Conservation (phyloP, 306 rosid genomes). For the Casuarina cunninghamiana region DNA sequence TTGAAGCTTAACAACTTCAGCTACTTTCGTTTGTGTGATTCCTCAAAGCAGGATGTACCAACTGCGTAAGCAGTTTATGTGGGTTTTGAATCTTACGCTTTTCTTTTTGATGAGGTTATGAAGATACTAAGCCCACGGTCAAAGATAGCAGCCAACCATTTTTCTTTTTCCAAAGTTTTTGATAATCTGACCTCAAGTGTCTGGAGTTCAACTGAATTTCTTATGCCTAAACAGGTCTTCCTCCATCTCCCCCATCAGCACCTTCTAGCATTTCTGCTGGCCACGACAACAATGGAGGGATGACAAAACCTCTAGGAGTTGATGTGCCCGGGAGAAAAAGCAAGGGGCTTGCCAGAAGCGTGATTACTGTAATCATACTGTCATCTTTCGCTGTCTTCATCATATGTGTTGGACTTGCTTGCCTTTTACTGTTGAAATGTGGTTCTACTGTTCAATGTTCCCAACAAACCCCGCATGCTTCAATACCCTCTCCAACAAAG, state of each 20-base stretch:
- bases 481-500: constrained; percentile 50
- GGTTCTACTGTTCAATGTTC: constrained; percentile 29
- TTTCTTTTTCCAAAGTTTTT: too few relatives aligned
- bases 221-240: constrained; percentile 70
- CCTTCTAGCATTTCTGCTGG: constrained; percentile 52
- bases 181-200: neutral
- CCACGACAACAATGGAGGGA: constrained; percentile 47
- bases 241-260: constrained; percentile 86
- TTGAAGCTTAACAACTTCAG: constrained; percentile 18
- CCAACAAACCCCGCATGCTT: constrained; percentile 43
- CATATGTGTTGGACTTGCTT: constrained; percentile 57
- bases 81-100: neutral
- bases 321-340: constrained; percentile 60
- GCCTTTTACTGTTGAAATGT: constrained; percentile 63
- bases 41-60: neutral
- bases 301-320: constrained; percentile 84
- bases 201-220: constrained; percentile 23
- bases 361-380: constrained; percentile 52
- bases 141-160: neutral
- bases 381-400: constrained; percentile 73
- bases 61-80: constrained; percentile 1
- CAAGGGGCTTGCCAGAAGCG: constrained; percentile 46
- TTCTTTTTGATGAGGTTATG: neutral
- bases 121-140: neutral
- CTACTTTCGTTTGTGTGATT: neutral